Evolutionary conservation across 192 early-diverging fungal species (phyloP), one percentile per base, ranked within the genome.

Genomic region (Phycomyces blakesleeanus): DNA sequence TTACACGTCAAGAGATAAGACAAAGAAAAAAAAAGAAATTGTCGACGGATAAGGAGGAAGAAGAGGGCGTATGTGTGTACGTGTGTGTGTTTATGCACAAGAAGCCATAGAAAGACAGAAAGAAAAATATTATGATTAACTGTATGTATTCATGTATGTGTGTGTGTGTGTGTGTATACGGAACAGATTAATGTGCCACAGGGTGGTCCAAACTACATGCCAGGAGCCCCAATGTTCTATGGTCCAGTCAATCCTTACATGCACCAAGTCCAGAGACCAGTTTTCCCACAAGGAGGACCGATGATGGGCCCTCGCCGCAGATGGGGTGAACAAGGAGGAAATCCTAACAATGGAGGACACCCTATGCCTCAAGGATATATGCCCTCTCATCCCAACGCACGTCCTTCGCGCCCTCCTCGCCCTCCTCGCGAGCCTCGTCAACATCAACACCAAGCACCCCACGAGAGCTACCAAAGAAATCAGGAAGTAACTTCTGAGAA

Each of bases 101-200:
- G n/a, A n/a, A n/a, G n/a, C n/a, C n/a, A n/a, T n/a, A n/a, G n/a
- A n/a, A n/a, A n/a, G n/a, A n/a, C n/a, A n/a, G n/a, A n/a, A n/a
- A n/a, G n/a, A n/a, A n/a, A n/a, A n/a, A n/a, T n/a, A n/a, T n/a
- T n/a, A n/a, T n/a, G n/a, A n/a, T n/a, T n/a, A n/a, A n/a, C n/a
- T n/a, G n/a, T n/a, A n/a, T 47, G 47, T 47, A 55, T 40, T 42
- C 56, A 51, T 12, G 44, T 20, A 51, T 47, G 29, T n/a, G n/a
- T n/a, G n/a, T n/a, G n/a, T n/a, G n/a, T n/a, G n/a, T n/a, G n/a
- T n/a, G n/a, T 34, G 7, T 34, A 7, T 34, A 34, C 7, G 29
- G 87, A 90, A 76, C 86, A 91, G 77, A 72, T 49, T 42, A 55
- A 54, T 51, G 39, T 59, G n/a, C 77, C 80, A 62, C 61, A 60